phyloP scores from a whole-genome alignment of 202 grass and related monocot genomes.

The Carex arenaria region DNA sequence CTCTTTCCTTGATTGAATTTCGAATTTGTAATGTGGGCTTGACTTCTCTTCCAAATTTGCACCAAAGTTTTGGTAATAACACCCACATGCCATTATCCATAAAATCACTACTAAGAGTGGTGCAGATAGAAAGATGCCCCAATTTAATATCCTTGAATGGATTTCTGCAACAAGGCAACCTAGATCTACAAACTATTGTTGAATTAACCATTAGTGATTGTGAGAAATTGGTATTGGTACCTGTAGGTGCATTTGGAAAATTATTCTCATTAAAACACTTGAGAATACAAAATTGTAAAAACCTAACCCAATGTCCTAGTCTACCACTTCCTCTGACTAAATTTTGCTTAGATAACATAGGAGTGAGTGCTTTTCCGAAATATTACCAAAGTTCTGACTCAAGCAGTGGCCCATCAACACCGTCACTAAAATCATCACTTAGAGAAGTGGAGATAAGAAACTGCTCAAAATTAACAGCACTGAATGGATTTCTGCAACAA shows the following conservation, averaged over 20 bases:
- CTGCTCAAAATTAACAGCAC: too few relatives aligned
- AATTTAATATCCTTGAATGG: not conserved
- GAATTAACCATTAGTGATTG: too few relatives aligned
- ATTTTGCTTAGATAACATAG: not conserved
- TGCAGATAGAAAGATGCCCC: not conserved
- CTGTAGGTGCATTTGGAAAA: too few relatives aligned
- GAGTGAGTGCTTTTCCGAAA: not conserved
- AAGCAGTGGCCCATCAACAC: not conserved
- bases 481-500: too few relatives aligned
- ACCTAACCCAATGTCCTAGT: not conserved
- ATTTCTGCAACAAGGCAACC: not conserved
- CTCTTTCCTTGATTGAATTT: constrained; percentile 35
- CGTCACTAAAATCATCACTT: too few relatives aligned
- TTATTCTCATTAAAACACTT: too few relatives aligned
- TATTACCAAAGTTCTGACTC: not conserved
- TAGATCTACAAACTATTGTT: too few relatives aligned
- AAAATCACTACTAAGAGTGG: not conserved
- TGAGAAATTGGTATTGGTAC: too few relatives aligned
- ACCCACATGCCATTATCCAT: too few relatives aligned
- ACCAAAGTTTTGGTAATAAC: not conserved
- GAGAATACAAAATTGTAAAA: not conserved
- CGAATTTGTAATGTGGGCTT: constrained; percentile 37
- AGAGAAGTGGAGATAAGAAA: too few relatives aligned
- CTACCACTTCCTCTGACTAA: not conserved
- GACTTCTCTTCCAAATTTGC: constrained; percentile 31